phyloP scores from a whole-genome alignment of 768 basidiomycete species.

The Crepidotus variabilis region DNA sequence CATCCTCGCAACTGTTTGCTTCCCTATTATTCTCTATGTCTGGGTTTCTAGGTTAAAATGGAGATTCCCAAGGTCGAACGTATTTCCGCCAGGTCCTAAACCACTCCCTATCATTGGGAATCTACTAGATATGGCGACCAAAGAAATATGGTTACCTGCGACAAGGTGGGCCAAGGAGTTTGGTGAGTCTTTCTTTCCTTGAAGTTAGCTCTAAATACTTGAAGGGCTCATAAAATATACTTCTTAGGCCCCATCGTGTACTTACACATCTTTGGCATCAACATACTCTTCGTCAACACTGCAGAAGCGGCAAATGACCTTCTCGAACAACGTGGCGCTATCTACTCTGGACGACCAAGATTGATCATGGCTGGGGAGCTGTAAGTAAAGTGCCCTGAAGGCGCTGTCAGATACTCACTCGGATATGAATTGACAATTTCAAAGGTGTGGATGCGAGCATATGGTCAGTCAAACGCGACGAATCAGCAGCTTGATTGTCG shows the following conservation, averaged over 20 bases:
- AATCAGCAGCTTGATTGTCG: conserved; percentile 52
- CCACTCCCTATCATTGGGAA: conserved; percentile 65
- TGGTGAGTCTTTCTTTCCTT: conserved; percentile 35
- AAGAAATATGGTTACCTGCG: conserved; percentile 59
- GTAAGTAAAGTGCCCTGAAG: conserved; percentile 36
- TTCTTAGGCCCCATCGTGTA: conserved; percentile 49
- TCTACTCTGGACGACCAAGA: conserved; percentile 72
- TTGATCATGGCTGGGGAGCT: conserved; percentile 71
- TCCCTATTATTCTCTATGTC: not conserved
- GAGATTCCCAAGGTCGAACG: conserved; percentile 15
- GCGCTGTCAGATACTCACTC: not conserved
- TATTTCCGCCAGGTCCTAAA: conserved; percentile 63
- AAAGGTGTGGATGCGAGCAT: conserved; percentile 53
- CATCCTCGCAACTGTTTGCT: too few species aligned
- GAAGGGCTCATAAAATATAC: conserved; percentile 55
- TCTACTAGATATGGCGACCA: conserved; percentile 48
- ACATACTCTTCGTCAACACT: conserved; percentile 63
- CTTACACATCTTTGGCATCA: conserved; percentile 55
- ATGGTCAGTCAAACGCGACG: conserved; percentile 60
- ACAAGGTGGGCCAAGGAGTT: conserved; percentile 56
- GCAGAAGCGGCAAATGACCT: conserved; percentile 57
- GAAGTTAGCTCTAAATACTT: conserved; percentile 40
- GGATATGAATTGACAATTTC: not conserved
- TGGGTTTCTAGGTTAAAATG: not conserved
- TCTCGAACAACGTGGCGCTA: conserved; percentile 64